Evolutionary conservation across 495 filamentous ascomycete species (phyloP), one percentile per base, ranked within the genome.

Genomic region (Acidiella bohemica): DNA sequence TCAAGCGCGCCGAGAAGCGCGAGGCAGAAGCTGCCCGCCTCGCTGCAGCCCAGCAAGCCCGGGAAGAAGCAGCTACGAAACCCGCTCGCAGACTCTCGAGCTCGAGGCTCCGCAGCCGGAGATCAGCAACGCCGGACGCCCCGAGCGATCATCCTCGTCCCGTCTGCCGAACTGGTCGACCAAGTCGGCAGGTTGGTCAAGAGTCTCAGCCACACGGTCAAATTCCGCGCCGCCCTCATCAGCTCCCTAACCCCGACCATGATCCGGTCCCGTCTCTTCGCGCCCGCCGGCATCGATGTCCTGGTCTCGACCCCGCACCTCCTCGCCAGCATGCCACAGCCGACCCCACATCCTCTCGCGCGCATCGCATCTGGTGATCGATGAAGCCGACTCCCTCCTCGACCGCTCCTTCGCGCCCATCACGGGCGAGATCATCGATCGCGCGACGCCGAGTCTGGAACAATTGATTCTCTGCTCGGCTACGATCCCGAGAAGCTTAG

Each of bases 401-500:
- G 92, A 97, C 59, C 80, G 85, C 36, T 84, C 82, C 22, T 97
- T 97, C 66, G 62, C 77, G 2, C 80, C 82, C 1, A 77, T 77
- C 20, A 95, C 92, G 1, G 78, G 73, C 11, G 69, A 73, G 33
- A 78, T 96, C 43, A 71, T 96, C 44, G 79, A 87, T 53, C 76
- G 80, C 46, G 68, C 72, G 3, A 67, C 74, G 2, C 79, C 84
- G 1, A 84, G 82, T 0, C 67, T 96, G 7, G 72, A 80, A 44
- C 84, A 94, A 54, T 68, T 96, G n/a, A 72, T 97, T 17, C 74
- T 96, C 41, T 96, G 90, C 66, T 96, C 90, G 3, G 90, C 90
- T 44, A 97, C 90, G 10, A 96, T 97, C 46, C 90, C 90, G 1
- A 73, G 76, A 39, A 80, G 81, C 52, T 71, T 97, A 4, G 88